Conservation (phyloP, 768 basidiomycete genomes). For the Lentinula detonsa region DNA sequence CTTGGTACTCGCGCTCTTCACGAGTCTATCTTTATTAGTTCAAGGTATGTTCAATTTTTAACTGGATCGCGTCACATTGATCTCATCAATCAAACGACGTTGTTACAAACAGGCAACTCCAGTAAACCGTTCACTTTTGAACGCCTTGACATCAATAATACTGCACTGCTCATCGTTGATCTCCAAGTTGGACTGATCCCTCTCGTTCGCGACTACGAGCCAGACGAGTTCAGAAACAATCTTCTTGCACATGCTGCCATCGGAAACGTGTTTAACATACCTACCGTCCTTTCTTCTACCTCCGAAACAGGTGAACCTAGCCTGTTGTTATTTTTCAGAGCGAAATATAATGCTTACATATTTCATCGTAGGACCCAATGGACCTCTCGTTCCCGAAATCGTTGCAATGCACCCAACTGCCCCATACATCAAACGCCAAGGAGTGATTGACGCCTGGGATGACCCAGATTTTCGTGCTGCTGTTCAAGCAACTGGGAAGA, state of each 20-base stretch:
- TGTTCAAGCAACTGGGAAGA: slow-evolving; percentile 41
- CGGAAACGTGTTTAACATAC: slow-evolving; percentile 37
- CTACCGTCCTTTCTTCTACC: slow-evolving; percentile 40
- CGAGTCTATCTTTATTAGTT: not conserved
- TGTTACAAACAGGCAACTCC: not conserved
- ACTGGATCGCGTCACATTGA: not conserved
- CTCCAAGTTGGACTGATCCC: slow-evolving; percentile 44
- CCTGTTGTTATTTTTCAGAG: not conserved
- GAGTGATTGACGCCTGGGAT: slow-evolving; percentile 51
- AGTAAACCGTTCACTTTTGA: not conserved
- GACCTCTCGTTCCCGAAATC: slow-evolving; percentile 39
- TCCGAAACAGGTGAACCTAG: slow-evolving; percentile 30
- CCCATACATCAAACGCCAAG: slow-evolving; percentile 37
- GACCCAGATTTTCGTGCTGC: slow-evolving; percentile 40
- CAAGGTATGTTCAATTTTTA: not conserved
- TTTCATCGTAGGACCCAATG: slow-evolving; percentile 35
- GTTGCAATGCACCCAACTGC: slow-evolving; percentile 39
- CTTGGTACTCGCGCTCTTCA: not conserved
- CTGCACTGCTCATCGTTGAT: slow-evolving; percentile 38
- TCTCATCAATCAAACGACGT: not conserved
- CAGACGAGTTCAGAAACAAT: slow-evolving; percentile 34
- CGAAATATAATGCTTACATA: not conserved
- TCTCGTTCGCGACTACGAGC: slow-evolving; percentile 33
- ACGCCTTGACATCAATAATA: slow-evolving; percentile 38
- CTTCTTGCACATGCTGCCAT: slow-evolving; percentile 41